Conservation (phyloP, 2,329 filamentous ascomycete species). For the Fusarium mundagurra region DNA sequence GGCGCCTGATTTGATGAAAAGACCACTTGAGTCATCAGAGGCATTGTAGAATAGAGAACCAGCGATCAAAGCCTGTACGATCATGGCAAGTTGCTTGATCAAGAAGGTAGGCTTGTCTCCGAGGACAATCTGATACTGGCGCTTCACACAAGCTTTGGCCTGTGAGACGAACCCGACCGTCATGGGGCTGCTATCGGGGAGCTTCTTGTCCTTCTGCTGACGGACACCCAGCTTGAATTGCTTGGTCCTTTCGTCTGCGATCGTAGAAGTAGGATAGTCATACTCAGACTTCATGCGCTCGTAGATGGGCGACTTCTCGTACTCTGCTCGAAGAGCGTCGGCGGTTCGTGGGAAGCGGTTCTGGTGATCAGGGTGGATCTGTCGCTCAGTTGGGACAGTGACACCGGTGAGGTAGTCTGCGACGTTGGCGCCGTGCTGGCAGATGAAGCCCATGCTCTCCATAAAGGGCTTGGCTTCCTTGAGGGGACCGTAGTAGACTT, state of each 20-base stretch:
- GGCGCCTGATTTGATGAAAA: conserved; percentile 72
- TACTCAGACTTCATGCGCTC: conserved; percentile 64
- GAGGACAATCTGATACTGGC: conserved; percentile 73
- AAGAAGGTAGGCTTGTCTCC: conserved; percentile 72
- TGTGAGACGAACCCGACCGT: conserved; percentile 66
- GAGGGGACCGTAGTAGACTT: conserved; percentile 72
- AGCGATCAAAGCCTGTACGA: conserved; percentile 69
- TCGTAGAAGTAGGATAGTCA: conserved; percentile 61
- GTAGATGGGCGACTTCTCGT: conserved; percentile 62
- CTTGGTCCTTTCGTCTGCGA: conserved; percentile 59
- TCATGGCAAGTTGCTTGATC: conserved; percentile 68
- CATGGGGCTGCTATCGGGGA: conserved; percentile 64
- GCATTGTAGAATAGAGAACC: conserved; percentile 76
- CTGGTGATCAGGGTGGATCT: conserved; percentile 59
- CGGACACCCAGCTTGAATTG: conserved; percentile 64
- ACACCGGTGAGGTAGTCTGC: conserved; percentile 74
- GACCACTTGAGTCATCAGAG: conserved; percentile 63
- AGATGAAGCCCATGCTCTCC: conserved; percentile 71
- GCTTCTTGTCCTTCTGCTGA: conserved; percentile 63
- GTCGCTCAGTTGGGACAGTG: conserved; percentile 74
- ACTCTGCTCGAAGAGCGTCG: conserved; percentile 56
- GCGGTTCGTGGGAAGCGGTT: conserved; percentile 57
- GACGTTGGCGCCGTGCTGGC: conserved; percentile 68
- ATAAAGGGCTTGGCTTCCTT: conserved; percentile 70
- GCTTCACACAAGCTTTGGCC: conserved; percentile 63